These are phyloP conservation scores for Claviceps sp. DNA, from an alignment of 2,329 filamentous ascomycete genomes.

Conservation along the genomic window DNA sequence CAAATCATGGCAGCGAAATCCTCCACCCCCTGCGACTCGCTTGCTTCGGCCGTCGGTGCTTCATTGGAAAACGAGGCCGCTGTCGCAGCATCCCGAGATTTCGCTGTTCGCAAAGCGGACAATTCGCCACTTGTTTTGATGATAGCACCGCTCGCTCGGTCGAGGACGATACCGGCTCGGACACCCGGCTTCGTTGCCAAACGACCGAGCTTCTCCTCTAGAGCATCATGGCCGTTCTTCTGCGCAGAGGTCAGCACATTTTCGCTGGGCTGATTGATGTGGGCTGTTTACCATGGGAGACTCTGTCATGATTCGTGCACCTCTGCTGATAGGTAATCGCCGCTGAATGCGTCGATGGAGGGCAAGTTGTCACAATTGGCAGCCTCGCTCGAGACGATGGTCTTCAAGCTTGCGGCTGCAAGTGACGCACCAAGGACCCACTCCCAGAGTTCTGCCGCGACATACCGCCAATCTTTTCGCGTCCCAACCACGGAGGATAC, in stretches of 20 bases:
- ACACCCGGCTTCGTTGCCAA: conserved; percentile 68
- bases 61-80: conserved; percentile 34
- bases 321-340: background rate
- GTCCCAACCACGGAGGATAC: background rate
- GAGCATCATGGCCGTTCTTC: conserved; percentile 41
- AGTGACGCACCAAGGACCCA: background rate
- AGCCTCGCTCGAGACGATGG: background rate
- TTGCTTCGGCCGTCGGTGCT: conserved; percentile 26
- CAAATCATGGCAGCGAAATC: conserved; percentile 66
- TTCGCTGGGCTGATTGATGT: background rate
- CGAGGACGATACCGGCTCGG: conserved; percentile 63
- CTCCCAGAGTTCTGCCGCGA: conserved; percentile 24
- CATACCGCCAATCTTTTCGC: conserved; percentile 34
- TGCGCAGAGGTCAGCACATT: conserved; percentile 11
- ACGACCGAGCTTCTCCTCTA: conserved; percentile 52
- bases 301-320: conserved; percentile 6
- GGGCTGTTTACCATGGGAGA: conserved; percentile 3
- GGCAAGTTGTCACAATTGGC: background rate
- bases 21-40: conserved; percentile 47
- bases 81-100: conserved; percentile 22
- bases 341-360: background rate
- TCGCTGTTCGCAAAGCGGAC: conserved; percentile 35
- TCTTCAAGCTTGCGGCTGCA: background rate
- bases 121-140: conserved; percentile 62
- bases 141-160: conserved; percentile 58